Evolutionary conservation across 306 rosid genomes (phyloP).

Genomic region (Castanea crenata): DNA sequence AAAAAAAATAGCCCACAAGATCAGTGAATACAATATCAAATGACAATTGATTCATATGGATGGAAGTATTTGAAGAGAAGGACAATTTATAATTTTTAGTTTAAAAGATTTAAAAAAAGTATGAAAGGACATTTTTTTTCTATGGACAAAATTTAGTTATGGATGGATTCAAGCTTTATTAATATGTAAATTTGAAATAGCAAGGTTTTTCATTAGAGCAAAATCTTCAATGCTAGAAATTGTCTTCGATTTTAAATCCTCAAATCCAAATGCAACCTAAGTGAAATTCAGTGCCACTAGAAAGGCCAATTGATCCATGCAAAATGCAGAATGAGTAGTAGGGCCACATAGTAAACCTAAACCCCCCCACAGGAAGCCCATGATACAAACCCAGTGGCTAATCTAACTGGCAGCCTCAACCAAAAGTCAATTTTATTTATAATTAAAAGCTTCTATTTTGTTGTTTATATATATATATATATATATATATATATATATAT

Average conservation of each 20-base stretch:
- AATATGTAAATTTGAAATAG: no score
- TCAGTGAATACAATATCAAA: neutral
- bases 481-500: neutral
- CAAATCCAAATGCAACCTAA: no score
- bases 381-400: neutral
- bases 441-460: neutral
- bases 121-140: no score
- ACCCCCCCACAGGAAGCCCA: neutral
- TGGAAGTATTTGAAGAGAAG: no score
- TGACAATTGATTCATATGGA: neutral
- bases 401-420: neutral
- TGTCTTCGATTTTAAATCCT: no score
- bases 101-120: no score
- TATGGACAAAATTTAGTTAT: no score
- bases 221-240: no score
- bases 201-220: no score
- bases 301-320: constrained; percentile 2
- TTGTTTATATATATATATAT: neutral
- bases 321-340: neutral
- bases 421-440: neutral
- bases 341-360: neutral
- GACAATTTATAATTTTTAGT: no score
- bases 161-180: no score
- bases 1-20: neutral
- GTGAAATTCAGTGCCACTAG: no score